Percentiles rank a stretch among this genome's conserved stretches.
phyloP scores from a whole-genome alignment of 306 rosid species.

The Vicia faba region DNA sequence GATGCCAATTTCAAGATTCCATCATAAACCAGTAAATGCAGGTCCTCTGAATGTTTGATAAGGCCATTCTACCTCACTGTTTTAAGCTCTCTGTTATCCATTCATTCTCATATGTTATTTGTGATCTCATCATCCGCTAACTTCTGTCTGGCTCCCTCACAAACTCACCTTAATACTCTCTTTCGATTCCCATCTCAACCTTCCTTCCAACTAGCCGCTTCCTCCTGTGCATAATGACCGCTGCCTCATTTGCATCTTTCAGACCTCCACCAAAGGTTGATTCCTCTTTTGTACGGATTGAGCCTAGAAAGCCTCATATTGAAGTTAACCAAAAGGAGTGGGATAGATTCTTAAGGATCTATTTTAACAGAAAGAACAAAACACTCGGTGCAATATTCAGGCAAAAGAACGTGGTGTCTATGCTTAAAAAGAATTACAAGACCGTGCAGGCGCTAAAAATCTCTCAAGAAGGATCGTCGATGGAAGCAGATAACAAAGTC shows the following conservation, averaged over 20 bases:
- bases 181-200: too few species aligned
- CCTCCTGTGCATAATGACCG: too few species aligned
- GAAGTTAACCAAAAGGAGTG: conserved; percentile 84
- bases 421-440: conserved; percentile 85
- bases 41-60: conserved; percentile 49
- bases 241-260: too few species aligned
- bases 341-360: conserved; percentile 86
- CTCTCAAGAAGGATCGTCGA: conserved; percentile 43
- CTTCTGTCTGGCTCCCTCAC: too few species aligned
- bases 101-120: too few species aligned
- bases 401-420: conserved; percentile 73
- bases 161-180: too few species aligned
- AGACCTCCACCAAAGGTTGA: conserved; percentile 94
- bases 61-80: too few species aligned
- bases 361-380: conserved; percentile 89
- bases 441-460: conserved; percentile 63
- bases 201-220: too few species aligned
- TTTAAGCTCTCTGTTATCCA: too few species aligned
- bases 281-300: conserved; percentile 85
- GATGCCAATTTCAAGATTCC: conserved; percentile 65
- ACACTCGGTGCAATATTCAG: conserved; percentile 87
- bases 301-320: conserved; percentile 76
- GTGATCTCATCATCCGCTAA: too few species aligned
- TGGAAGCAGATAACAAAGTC: conserved; percentile 39
- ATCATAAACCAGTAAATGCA: conserved; percentile 63